Evolutionary conservation across 257 asterid species (phyloP).

Genomic region (Nicotiana knightiana): DNA sequence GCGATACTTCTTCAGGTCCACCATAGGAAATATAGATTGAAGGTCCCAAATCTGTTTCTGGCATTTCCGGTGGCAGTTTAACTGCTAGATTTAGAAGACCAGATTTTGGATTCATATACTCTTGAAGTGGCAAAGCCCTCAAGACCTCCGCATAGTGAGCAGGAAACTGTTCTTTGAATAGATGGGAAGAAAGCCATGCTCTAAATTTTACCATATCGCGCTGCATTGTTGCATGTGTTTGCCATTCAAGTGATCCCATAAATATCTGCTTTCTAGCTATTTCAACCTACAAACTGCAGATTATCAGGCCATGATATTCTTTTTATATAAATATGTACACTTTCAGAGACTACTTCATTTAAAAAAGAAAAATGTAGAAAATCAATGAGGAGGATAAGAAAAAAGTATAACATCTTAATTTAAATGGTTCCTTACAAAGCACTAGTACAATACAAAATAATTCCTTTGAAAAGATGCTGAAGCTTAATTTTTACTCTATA

Average conservation of each 20-base stretch:
- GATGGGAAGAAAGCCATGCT: conserved; percentile 73
- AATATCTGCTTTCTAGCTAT: conserved; percentile 56
- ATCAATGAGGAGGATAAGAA: not conserved
- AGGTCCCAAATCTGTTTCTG: conserved; percentile 77
- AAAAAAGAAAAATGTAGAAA: not conserved
- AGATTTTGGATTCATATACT: conserved; percentile 67
- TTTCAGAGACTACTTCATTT: not conserved
- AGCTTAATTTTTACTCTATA: not conserved
- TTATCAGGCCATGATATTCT: not conserved
- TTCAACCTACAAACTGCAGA: conserved; percentile 62
- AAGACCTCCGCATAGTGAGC: conserved; percentile 63
- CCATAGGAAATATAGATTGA: conserved; percentile 71
- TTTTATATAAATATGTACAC: not conserved
- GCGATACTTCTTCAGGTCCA: conserved; percentile 63
- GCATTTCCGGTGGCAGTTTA: conserved; percentile 59
- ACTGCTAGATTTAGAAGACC: conserved; percentile 78
- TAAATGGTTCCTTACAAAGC: not conserved
- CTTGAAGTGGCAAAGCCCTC: conserved; percentile 73
- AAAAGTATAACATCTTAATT: not conserved
- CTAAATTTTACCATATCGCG: conserved; percentile 58
- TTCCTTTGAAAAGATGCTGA: not conserved
- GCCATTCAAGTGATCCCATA: conserved; percentile 76
- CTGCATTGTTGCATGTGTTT: conserved; percentile 56
- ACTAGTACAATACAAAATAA: not conserved
- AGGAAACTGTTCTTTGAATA: conserved; percentile 79